phyloP scores from a whole-genome alignment of 352 stramenopile genomes.

The Globisporangium carolinianum region DNA sequence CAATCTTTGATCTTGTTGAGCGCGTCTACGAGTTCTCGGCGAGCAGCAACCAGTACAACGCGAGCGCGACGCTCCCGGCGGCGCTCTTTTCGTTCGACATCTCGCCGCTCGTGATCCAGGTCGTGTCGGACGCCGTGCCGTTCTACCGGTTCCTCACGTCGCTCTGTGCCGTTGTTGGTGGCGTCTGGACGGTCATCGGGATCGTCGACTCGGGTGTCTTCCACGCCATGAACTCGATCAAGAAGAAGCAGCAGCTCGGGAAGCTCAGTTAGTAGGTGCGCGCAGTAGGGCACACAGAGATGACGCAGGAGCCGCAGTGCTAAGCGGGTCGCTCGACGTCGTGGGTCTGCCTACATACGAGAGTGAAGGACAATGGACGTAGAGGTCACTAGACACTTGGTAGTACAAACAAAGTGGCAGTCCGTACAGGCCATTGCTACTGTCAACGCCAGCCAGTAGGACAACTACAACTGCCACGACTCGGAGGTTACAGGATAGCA shows the following conservation, averaged over 20 bases:
- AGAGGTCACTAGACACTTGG: neutral
- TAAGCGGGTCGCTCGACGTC: no score
- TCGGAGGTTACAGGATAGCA: neutral
- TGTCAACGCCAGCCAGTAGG: no score
- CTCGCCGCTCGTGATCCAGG: constrained; percentile 65
- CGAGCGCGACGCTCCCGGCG: constrained; percentile 42
- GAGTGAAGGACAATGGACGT: neutral
- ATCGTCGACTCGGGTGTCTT: constrained; percentile 78
- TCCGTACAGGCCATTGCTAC: no score
- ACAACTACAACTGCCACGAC: neutral
- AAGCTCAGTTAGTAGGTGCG: constrained; percentile 31
- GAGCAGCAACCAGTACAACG: constrained; percentile 73
- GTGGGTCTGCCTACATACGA: neutral
- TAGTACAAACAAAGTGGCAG: neutral
- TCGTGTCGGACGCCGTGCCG: constrained; percentile 58
- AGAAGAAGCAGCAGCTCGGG: constrained; percentile 79
- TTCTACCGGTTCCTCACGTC: constrained; percentile 85
- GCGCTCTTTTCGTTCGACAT: constrained; percentile 80
- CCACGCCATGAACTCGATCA: constrained; percentile 76
- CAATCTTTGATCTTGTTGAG: constrained; percentile 38
- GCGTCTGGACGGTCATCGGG: constrained; percentile 81
- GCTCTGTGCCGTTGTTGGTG: constrained; percentile 75
- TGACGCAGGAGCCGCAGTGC: no score
- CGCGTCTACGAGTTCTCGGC: constrained; percentile 77
- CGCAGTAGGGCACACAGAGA: no score